Base-by-base conservation (phyloP, 352 stramenopile species). In the Globisporangium abappressorium region DNA sequence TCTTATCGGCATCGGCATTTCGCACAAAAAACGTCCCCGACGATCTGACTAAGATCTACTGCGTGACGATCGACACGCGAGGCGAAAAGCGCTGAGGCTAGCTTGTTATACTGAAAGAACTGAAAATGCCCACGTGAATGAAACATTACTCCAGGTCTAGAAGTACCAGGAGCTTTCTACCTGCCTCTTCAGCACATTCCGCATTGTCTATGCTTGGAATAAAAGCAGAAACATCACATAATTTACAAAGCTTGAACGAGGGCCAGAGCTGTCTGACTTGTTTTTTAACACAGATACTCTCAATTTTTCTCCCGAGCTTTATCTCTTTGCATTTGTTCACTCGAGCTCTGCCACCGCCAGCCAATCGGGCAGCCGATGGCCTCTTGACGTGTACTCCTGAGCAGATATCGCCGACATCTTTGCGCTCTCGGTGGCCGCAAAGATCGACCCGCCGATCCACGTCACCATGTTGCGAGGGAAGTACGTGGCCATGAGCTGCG, bases 371-470 rank as follows among this genome's bases (percentile, higher is more conserved):
- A 89, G 68, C 3, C 69, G 58, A 26, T 68, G 58, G 34, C 79
- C 68, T 47, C 78, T 62, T 8, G 68, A 58, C 1, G 51, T 72
- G 59, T 91, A 94, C 54, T 90, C 83, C 38, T 80, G 72, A 2
- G 76, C 69, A 0, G 83, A 84, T 38, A 93, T 81, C n/a, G 76
- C 75, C 14, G 70, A 69, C 0, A 73, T 47, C 6, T 75, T 73
- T 24, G 79, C 74, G n/a, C 53, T 75, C 46, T 91, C 79, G 6
- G 82, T 94, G 8, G 83, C 74, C 20, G 81, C 88, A 41, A 89
- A 94, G 70, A 96, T 76, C 20, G 86, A 94, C 0, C 77, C 86
- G 24, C 88, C 88, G 34, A 96, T 71, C 88, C 88, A 96, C 3
- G 77, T 68, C 28, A 94, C 70, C 69, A 96, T 71, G 62, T 92